Percentiles rank a stretch among this genome's conserved stretches.
phyloP scores from a whole-genome alignment of 2,329 filamentous ascomycete species.

The Penicillium rolfsii region DNA sequence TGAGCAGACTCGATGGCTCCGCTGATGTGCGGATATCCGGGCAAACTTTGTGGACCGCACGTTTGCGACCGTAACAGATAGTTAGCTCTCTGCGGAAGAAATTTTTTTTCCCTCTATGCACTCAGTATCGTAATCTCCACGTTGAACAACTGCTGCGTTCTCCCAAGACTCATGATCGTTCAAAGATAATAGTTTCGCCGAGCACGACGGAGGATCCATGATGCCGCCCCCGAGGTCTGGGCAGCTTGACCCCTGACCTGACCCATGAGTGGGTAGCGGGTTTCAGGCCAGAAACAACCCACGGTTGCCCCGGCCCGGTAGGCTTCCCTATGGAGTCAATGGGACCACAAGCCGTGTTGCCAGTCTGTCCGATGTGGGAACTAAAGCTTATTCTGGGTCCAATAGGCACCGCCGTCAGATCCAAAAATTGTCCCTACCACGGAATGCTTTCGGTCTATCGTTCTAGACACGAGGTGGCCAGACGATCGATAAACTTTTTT shows the following conservation, averaged over 20 bases:
- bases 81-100: background rate
- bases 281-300: slow-evolving; percentile 4
- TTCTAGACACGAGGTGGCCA: background rate
- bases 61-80: background rate
- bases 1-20: background rate
- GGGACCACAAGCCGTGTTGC: slow-evolving; percentile 2
- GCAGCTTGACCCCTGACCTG: background rate
- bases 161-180: background rate
- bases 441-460: slow-evolving; percentile 8
- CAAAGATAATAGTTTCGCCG: background rate
- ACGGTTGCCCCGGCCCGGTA: background rate
- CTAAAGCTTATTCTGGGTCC: slow-evolving; percentile 19
- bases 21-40: background rate
- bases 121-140: background rate
- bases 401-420: slow-evolving; percentile 10
- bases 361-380: slow-evolving; percentile 9
- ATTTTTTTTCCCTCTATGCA: background rate
- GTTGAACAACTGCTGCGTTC: background rate
- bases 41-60: background rate
- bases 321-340: slow-evolving; percentile 7
- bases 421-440: slow-evolving; percentile 8
- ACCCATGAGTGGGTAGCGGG: slow-evolving; percentile 6
- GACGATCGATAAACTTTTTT: slow-evolving; percentile 10
- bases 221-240: background rate
- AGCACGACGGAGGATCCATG: background rate